These are phyloP conservation scores for Pseudogymnoascus sp. DNA, from an alignment of 2,329 filamentous ascomycete genomes.

Conservation along the genomic window DNA sequence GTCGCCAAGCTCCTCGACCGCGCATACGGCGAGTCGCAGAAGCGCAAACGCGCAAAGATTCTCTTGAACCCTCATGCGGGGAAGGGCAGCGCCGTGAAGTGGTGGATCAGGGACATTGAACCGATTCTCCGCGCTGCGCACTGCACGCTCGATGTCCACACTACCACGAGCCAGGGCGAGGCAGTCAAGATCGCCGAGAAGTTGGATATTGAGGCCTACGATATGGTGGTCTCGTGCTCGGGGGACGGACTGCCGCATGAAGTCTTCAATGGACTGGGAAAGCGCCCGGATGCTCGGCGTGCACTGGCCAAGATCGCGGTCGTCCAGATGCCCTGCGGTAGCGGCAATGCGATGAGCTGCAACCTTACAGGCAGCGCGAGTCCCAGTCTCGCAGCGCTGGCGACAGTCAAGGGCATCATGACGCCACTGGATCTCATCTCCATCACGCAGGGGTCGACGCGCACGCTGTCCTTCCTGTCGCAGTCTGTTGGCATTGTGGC, in stretches of 20 bases:
- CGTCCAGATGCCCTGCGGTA: conserved; percentile 82
- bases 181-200: conserved; percentile 68
- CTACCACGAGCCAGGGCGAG: conserved; percentile 65
- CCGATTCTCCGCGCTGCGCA: conserved; percentile 77
- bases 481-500: conserved; percentile 86
- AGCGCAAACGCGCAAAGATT: conserved; percentile 72
- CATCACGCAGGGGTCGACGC: conserved; percentile 69
- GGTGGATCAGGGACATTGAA: conserved; percentile 67
- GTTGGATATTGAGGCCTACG: conserved; percentile 70
- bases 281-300: conserved; percentile 62
- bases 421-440: conserved; percentile 80
- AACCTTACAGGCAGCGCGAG: conserved; percentile 78
- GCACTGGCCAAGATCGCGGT: conserved; percentile 74
- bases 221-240: conserved; percentile 81
- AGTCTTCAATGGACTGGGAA: conserved; percentile 85
- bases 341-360: conserved; percentile 86
- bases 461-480: conserved; percentile 79
- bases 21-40: conserved; percentile 63
- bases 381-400: conserved; percentile 67
- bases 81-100: conserved; percentile 64
- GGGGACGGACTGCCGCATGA: conserved; percentile 90
- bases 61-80: conserved; percentile 88
- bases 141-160: conserved; percentile 66
- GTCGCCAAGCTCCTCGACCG: conserved; percentile 54
- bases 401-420: conserved; percentile 78